Evolutionary conservation across 2,329 filamentous ascomycete genomes (phyloP).

Genomic region (Aspergillus spinulosporus): DNA sequence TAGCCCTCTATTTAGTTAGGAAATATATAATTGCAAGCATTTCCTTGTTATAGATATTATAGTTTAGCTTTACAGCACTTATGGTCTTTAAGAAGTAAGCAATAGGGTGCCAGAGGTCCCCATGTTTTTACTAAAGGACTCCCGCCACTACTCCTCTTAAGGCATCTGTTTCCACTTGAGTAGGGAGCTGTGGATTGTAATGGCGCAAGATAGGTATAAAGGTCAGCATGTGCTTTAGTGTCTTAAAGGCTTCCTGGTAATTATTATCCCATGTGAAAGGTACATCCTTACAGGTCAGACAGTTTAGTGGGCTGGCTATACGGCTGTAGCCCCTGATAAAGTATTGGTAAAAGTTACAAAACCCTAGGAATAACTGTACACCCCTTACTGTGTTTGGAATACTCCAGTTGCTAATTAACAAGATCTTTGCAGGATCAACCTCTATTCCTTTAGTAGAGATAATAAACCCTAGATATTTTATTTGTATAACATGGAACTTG

Average conservation of each 20-base stretch:
- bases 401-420: too few relatives aligned
- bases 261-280: too few relatives aligned
- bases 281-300: too few relatives aligned
- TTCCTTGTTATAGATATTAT: slow-evolving; percentile 35
- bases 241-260: too few relatives aligned
- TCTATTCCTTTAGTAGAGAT: background rate
- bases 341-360: background rate
- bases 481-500: background rate
- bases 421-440: too few relatives aligned
- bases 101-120: slow-evolving; percentile 1
- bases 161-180: too few relatives aligned
- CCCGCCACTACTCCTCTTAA: too few relatives aligned
- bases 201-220: too few relatives aligned
- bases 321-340: slow-evolving; percentile 1
- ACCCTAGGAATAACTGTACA: background rate
- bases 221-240: too few relatives aligned
- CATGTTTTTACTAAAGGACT: too few relatives aligned
- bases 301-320: background rate
- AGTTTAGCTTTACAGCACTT: slow-evolving; percentile 23
- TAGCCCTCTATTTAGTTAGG: slow-evolving; percentile 25
- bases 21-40: slow-evolving; percentile 29
- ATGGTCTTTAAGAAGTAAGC: slow-evolving; percentile 29
- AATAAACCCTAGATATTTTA: slow-evolving; percentile 7
- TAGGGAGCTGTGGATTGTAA: too few relatives aligned
- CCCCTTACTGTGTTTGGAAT: too few relatives aligned